Evolutionary conservation across 2,329 filamentous ascomycete genomes (phyloP), one percentile per base, ranked within the genome.

Genomic region (Ilyonectria sp.): DNA sequence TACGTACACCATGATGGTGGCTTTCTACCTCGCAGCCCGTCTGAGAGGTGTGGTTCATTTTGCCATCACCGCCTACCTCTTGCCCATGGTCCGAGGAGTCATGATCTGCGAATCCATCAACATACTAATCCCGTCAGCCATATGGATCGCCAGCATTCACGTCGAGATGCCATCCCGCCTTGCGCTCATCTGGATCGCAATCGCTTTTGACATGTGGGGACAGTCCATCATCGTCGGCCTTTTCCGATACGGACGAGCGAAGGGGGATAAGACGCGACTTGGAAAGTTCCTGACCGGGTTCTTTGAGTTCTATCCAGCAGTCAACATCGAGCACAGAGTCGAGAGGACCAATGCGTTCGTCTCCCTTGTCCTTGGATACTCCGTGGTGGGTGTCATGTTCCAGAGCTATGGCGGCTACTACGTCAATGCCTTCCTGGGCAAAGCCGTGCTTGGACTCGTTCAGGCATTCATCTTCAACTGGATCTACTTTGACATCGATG

Each of bases 321-420:
- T 88, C 53, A 92, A 91, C 70, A 92, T 92, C 69, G 90, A 92
- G 78, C 90, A 92, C 76, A 86, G 88, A 61, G 88, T 89, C 5
- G 90, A 91, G 77, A 82, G 90, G 7, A 91, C 87, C 33, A 88
- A 88, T 63, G 89, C 89, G 0, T 92, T 92, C 73, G 87, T 91
- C 0, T 87, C 89, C 0, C 80, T 92, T 3, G 89, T 92, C 1
- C 87, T 92, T 71, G 90, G 90, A 17, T 91, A 91, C 70, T 89
- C 86, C 1, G 89, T 92, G 26, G 84, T 92, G 31, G 88, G 86
- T 0, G 81, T 91, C 40, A 80, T 91, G 46, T 91, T 89, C 74
- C 89, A 91, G 72, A 89, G 85, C 67, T 71, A 79, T 15, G 77
- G 77, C 15, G 76, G 77, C 13, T 81, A 82, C 10, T 82, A 82